These are phyloP conservation scores for Solanum tarapatanum DNA, from an alignment of 257 asterid species.

Conservation along the genomic window DNA sequence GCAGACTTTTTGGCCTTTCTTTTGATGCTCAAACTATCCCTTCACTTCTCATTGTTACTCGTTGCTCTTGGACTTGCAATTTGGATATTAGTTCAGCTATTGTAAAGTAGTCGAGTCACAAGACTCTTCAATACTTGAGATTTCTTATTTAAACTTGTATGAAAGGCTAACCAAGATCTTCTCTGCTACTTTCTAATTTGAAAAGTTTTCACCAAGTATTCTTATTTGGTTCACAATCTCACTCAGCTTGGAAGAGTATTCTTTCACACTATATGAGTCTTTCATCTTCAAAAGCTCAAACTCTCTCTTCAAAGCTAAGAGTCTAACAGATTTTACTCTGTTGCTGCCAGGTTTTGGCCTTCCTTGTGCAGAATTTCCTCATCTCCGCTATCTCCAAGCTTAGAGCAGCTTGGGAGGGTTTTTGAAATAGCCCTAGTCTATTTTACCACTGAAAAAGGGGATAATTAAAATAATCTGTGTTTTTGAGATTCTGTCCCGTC, in stretches of 20 bases:
- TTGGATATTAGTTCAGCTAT: no score
- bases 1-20: background rate
- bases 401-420: background rate
- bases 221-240: background rate
- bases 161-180: background rate
- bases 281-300: background rate
- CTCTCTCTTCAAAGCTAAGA: background rate
- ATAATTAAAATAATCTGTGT: no score
- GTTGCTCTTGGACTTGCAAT: background rate
- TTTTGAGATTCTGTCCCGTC: background rate
- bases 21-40: background rate
- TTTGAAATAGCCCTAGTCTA: background rate
- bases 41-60: background rate
- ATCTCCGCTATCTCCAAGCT: background rate
- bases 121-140: background rate
- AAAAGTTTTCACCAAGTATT: background rate
- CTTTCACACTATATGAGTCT: background rate
- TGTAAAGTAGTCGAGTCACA: background rate
- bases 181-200: background rate
- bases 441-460: background rate
- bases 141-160: background rate
- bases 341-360: background rate
- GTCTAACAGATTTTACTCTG: background rate
- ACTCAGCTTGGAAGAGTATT: background rate
- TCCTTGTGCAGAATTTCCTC: background rate